A percentile compares a stretch with the other conserved stretches of the same genome.
These are phyloP conservation scores for Xerocomus spinulosus DNA, from an alignment of 768 basidiomycete species.

Conservation along the genomic window DNA sequence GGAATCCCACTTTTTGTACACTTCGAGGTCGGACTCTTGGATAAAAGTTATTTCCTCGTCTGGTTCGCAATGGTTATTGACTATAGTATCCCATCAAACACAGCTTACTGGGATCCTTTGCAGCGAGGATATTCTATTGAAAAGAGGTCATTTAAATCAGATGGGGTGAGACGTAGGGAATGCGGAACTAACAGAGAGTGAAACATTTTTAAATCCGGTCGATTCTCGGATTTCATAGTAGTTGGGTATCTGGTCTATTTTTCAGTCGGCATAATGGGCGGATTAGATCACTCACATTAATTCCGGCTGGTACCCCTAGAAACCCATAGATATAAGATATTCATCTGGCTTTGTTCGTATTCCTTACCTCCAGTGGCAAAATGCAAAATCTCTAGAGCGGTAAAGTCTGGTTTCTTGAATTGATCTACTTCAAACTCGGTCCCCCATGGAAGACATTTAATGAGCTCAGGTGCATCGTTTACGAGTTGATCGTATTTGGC, in stretches of 20 bases:
- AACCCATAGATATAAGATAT: background rate
- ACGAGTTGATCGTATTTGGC: constrained; percentile 79
- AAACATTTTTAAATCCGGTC: constrained; percentile 87
- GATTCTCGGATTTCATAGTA: constrained; percentile 82
- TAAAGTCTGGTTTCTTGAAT: constrained; percentile 86
- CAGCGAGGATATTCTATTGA: constrained; percentile 73
- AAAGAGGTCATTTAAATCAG: background rate
- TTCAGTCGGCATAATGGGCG: background rate
- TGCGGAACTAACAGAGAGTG: constrained; percentile 56
- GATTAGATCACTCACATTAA: constrained; percentile 51
- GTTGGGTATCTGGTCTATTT: constrained; percentile 62
- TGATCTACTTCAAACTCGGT: constrained; percentile 58
- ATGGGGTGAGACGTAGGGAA: background rate
- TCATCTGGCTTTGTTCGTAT: background rate
- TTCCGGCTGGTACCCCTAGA: constrained; percentile 78
- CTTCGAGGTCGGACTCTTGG: constrained; percentile 67
- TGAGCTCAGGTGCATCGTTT: constrained; percentile 67
- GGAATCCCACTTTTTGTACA: constrained; percentile 76
- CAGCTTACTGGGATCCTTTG: constrained; percentile 73
- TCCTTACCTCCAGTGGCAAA: constrained; percentile 77
- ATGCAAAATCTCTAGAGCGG: constrained; percentile 73
- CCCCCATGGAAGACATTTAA: constrained; percentile 84
- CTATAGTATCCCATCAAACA: background rate
- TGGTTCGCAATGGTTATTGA: constrained; percentile 19
- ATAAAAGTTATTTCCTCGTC: constrained; percentile 81